A percentile compares a stretch with the other conserved stretches of the same genome.
Evolutionary conservation across 164 flowering plant genomes (phyloP).

Genomic region (Houttuynia cordata): DNA sequence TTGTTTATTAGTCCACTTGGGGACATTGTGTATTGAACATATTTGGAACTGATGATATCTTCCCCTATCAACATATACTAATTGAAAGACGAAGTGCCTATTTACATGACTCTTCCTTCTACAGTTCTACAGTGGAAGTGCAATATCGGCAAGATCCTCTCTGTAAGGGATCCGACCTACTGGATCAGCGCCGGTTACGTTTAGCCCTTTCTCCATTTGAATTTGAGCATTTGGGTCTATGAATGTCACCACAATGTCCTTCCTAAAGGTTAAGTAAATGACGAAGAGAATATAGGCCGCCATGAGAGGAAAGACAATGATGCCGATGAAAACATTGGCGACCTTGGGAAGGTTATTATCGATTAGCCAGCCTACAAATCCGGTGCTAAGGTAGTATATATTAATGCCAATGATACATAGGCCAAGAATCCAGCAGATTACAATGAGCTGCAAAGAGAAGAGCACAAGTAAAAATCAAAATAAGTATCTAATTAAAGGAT

Average conservation of each 20-base stretch:
- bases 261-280: slow-evolving; percentile 56
- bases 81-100: not conserved
- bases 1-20: too few species aligned
- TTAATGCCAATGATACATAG: slow-evolving; percentile 66
- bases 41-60: not conserved
- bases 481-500: too few species aligned
- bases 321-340: slow-evolving; percentile 60
- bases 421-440: slow-evolving; percentile 67
- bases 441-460: slow-evolving; percentile 40
- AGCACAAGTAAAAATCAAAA: not conserved
- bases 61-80: too few species aligned
- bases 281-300: slow-evolving; percentile 46
- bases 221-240: slow-evolving; percentile 31
- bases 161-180: slow-evolving; percentile 30
- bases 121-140: slow-evolving; percentile 25
- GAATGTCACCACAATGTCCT: slow-evolving; percentile 51
- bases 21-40: too few species aligned
- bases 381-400: slow-evolving; percentile 62
- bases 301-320: slow-evolving; percentile 74
- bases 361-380: slow-evolving; percentile 59
- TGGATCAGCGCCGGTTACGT: not conserved
- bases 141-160: slow-evolving; percentile 61
- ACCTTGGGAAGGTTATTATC: slow-evolving; percentile 50
- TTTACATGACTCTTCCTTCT: not conserved
- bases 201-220: slow-evolving; percentile 33